A percentile compares a stretch with the other conserved stretches of the same genome.
Conservation (phyloP, 805 yeast species). For the Wickerhamomyces silvicola region DNA sequence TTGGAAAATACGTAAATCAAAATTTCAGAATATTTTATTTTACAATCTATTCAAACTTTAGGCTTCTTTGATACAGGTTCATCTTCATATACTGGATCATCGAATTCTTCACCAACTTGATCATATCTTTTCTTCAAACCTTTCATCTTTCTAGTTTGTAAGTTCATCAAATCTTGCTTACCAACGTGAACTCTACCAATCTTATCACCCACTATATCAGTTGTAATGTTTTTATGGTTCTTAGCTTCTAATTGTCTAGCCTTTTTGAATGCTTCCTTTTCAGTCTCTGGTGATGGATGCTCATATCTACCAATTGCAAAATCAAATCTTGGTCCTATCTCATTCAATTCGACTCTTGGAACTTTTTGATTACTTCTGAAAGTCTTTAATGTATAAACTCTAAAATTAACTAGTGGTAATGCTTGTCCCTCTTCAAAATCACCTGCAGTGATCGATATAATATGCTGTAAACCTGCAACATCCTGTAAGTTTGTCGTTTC, state of each 20-base stretch:
- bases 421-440: conserved; percentile 63
- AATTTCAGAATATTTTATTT: too few relatives aligned
- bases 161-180: conserved; percentile 80
- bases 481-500: conserved; percentile 77
- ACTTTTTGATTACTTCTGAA: conserved; percentile 77
- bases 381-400: conserved; percentile 85
- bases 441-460: conserved; percentile 74
- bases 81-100: conserved; percentile 40
- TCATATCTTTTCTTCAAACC: conserved; percentile 87
- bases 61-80: conserved; percentile 30
- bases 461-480: conserved; percentile 90
- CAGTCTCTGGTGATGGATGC: conserved; percentile 78
- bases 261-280: conserved; percentile 77
- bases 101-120: conserved; percentile 52
- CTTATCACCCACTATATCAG: conserved; percentile 92
- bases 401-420: conserved; percentile 77
- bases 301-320: conserved; percentile 86
- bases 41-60: conserved; percentile 9
- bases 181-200: conserved; percentile 95
- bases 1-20: too few relatives aligned
- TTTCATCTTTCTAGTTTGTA: conserved; percentile 98
- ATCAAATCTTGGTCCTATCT: conserved; percentile 93
- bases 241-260: conserved; percentile 79
- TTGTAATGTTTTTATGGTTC: conserved; percentile 81
- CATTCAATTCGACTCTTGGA: conserved; percentile 92